phyloP scores from a whole-genome alignment of 202 grass and related monocot genomes.

The Zizania palustris region DNA sequence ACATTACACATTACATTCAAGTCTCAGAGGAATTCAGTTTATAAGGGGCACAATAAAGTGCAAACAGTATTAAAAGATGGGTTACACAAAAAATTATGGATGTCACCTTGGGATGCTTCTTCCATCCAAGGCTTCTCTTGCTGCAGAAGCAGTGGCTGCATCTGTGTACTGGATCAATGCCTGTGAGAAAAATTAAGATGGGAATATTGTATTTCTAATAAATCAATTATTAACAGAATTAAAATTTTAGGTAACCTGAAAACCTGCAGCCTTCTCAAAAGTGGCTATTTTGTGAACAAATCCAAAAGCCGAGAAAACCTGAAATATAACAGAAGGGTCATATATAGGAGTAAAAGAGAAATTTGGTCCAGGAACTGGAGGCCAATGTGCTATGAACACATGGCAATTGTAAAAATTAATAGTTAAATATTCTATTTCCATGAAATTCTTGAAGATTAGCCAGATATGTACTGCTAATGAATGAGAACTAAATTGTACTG shows the following conservation, averaged over 20 bases:
- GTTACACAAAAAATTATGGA: constrained; percentile 25
- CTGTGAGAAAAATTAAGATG: constrained; percentile 43
- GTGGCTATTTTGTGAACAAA: constrained; percentile 96
- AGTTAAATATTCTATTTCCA: constrained; percentile 30
- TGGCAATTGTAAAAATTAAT: constrained; percentile 21
- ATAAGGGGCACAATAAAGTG: background rate
- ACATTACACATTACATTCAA: constrained; percentile 40
- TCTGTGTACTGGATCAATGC: constrained; percentile 88
- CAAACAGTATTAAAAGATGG: constrained; percentile 9
- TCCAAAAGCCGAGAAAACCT: constrained; percentile 93
- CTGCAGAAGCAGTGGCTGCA: constrained; percentile 69
- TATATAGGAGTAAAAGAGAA: constrained; percentile 16
- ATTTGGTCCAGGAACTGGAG: constrained; percentile 9
- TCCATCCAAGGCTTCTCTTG: constrained; percentile 84
- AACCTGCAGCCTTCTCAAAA: constrained; percentile 89
- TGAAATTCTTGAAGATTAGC: constrained; percentile 36
- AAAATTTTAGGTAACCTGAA: constrained; percentile 59
- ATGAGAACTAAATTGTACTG: constrained; percentile 34
- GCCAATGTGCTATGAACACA: background rate
- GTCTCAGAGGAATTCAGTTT: constrained; percentile 32
- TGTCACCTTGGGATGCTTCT: constrained; percentile 84
- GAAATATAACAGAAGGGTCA: constrained; percentile 31
- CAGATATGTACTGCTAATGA: no score
- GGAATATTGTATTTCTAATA: constrained; percentile 11
- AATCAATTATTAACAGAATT: constrained; percentile 23